Base-by-base conservation (phyloP, 352 stramenopile species). In the Elongisporangium anandrum region DNA sequence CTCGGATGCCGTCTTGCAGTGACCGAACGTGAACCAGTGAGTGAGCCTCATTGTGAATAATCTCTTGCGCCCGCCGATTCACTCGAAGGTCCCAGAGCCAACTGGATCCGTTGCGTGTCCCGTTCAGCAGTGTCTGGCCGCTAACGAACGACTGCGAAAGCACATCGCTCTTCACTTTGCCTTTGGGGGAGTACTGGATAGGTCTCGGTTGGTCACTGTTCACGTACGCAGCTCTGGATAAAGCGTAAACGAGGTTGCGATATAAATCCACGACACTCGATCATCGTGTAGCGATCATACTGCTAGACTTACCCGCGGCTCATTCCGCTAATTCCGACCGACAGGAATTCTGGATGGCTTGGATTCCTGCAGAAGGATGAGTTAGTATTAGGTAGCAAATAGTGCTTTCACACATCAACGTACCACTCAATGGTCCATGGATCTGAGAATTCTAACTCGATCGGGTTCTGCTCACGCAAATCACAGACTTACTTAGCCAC, bases 11-110 rank as follows among this genome's bases (percentile, higher is more conserved):
- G 55, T 87, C 77, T 8, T 56, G 63, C 16, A 90, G 57, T 23
- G 81, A 50, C 29, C 81, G 64, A 10, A 87, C 45, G 53, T 79
- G 69, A 4, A 77, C 34, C 53, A 82, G 52, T 24, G 70, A 65
- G 8, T 50, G 61, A 26, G 52, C 29, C 20, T 26, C 13, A n/a
- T 56, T 21, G 47, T 16, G 17, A 45, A 21, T 12, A 17, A 58
- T 34, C 26, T 73, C 66, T 7, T 67, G 55, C 0, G 56, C 56
- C 1, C 66, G 66, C 8, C 62, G 45, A 20, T 26, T 52, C 4
- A 63, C 47, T 34, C 77, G 77, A 19, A 80, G 52, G 45, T 87
- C 77, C 77, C 77, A 87, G 7, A 79, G 65, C 77, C 77, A 87
- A 17, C 68, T 68, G 1, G 59, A 67, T 2, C 77, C 77, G 22